Base-by-base conservation (phyloP, 192 early-diverging fungal genomes). In the Coemansia sp. region DNA sequence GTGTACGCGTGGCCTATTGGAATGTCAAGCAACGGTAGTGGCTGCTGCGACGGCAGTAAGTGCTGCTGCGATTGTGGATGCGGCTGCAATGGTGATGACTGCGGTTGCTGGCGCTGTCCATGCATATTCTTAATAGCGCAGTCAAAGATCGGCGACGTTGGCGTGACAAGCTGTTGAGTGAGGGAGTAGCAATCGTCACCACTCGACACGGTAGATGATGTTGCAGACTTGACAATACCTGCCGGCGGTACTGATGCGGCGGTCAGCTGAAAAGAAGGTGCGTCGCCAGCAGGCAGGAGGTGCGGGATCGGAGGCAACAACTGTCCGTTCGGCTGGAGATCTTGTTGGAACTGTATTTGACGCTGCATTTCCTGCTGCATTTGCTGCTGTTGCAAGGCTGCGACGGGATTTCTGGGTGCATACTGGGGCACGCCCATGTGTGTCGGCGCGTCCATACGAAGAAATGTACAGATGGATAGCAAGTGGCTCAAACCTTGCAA, bases 1-100 rank as follows among this genome's bases (percentile, higher is more conserved):
- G 73, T 60, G 47, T 75, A 65, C 31, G 73, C 57, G 12, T 75
- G 66, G 25, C 54, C 43, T 3, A 61, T 35, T 25, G 73, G 62
- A 9, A 60, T 58, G 35, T 58, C 37, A 10, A 58, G 35, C 19
- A 58, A 32, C 1, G 37, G 35, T 24, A 58, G 19, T 0, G 56
- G 56, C 56, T 19, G 51, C 32, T 35, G 32, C 7, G 2, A 7
- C 3, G 41, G 41, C 41, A 3, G 41, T 14, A 3, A 4, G 7
- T 29, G 51, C 15, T 31, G 51, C 29, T 54, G 51, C 17, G 51
- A 27, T 14, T 17, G 51, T 15, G 27, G 51, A 12, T 54, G 51
- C 17, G 51, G 51, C 29, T 17, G 51, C 17, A 14, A 54, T 54
- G 51, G 51, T 7, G 51, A 54, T 6, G 51, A 54, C 17, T 31